Conservation (phyloP, 176 grass and related monocot genomes). For the Phyllostachys edulis region DNA sequence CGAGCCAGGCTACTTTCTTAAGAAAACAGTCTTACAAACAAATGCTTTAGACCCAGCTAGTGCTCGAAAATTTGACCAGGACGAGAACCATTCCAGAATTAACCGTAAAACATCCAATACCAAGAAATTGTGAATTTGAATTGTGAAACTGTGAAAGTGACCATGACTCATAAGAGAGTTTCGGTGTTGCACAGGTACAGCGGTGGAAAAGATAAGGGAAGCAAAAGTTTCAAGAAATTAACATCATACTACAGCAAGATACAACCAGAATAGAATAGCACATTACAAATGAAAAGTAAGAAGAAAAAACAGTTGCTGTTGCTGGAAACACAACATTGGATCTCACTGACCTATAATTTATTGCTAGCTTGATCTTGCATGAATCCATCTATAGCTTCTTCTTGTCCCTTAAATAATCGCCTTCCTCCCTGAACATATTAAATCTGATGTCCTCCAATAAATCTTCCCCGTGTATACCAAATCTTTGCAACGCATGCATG, state of each 20-base stretch:
- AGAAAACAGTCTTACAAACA: constrained; percentile 30
- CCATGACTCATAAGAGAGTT: background rate
- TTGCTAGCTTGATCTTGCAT: constrained; percentile 36
- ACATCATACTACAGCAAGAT: constrained; percentile 44
- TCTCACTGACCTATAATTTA: constrained; percentile 53
- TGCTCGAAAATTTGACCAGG: constrained; percentile 24
- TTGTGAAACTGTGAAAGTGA: background rate
- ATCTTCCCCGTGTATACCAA: constrained; percentile 5
- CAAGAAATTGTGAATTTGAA: background rate
- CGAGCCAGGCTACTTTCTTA: constrained; percentile 15
- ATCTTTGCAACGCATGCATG: constrained; percentile 31
- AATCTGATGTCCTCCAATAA: constrained; percentile 6
- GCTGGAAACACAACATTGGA: constrained; percentile 52
- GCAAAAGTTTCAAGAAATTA: constrained; percentile 35
- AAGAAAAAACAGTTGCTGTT: constrained; percentile 30
- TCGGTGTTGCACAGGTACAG: constrained; percentile 24
- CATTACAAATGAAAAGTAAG: constrained; percentile 48
- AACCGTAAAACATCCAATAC: constrained; percentile 11
- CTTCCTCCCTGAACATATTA: background rate
- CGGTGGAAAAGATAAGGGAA: constrained; percentile 8
- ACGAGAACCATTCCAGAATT: constrained; percentile 32
- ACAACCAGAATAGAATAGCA: constrained; percentile 42
- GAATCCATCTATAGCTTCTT: constrained; percentile 19
- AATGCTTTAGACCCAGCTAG: constrained; percentile 11
- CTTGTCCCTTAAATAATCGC: background rate